These are phyloP conservation scores for Lachancea cidri DNA, from an alignment of 805 yeast genomes.

Conservation along the genomic window DNA sequence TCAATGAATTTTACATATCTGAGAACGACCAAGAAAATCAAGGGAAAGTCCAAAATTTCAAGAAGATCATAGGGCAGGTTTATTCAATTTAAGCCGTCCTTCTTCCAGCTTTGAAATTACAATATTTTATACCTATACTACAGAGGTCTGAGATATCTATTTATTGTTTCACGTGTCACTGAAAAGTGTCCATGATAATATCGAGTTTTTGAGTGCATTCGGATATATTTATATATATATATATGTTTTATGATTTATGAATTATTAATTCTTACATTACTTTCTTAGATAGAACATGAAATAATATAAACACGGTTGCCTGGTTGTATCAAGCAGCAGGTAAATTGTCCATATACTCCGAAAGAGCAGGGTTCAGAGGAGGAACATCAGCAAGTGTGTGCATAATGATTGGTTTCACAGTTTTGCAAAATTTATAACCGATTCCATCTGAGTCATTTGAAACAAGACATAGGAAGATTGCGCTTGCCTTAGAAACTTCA, in stretches of 20 bases:
- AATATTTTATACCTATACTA: too few species aligned
- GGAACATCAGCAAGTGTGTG: constrained; percentile 32
- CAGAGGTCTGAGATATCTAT: too few species aligned
- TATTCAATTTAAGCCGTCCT: not conserved
- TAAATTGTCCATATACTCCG: constrained; percentile 30
- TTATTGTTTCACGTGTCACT: too few species aligned
- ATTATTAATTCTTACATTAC: too few species aligned
- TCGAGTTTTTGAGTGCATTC: not conserved
- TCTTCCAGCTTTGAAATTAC: not conserved
- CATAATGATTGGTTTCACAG: constrained; percentile 26
- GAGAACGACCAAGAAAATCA: constrained; percentile 15
- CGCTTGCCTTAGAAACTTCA: constrained; percentile 30
- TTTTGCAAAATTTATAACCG: constrained; percentile 26
- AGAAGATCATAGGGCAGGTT: constrained; percentile 9
- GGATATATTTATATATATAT: not conserved
- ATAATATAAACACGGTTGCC: not conserved
- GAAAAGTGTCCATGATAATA: not conserved
- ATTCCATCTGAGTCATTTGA: constrained; percentile 29
- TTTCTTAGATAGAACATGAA: too few species aligned
- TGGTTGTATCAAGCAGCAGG: constrained; percentile 10
- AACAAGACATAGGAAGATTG: constrained; percentile 30
- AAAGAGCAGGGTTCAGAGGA: constrained; percentile 26
- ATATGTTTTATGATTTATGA: not conserved
- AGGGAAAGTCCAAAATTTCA: constrained; percentile 16
- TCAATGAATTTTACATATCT: constrained; percentile 11